Percentiles rank a stretch among this genome's conserved stretches.
These are phyloP conservation scores for Mycena rebaudengoi DNA, from an alignment of 768 basidiomycete genomes.

Conservation along the genomic window DNA sequence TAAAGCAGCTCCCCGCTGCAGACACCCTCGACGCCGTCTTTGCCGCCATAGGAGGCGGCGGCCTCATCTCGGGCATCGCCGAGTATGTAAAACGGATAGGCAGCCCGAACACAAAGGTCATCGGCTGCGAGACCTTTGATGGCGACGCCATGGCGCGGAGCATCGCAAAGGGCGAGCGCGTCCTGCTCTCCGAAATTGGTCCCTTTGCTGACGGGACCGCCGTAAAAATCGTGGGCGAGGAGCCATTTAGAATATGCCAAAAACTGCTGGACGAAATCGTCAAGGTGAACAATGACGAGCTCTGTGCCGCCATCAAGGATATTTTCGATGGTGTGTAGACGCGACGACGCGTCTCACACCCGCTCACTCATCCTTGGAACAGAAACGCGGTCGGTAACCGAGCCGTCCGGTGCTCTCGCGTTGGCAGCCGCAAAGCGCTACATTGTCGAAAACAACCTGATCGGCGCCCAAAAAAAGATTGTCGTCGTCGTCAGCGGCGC, in stretches of 20 bases:
- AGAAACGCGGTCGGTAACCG: slow-evolving; percentile 97
- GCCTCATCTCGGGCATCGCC: slow-evolving; percentile 88
- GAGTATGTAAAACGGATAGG: slow-evolving; percentile 96
- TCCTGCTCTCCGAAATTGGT: slow-evolving; percentile 89
- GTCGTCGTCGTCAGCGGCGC: slow-evolving; percentile 95
- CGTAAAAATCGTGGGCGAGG: slow-evolving; percentile 93
- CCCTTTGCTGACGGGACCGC: slow-evolving; percentile 98
- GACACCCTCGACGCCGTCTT: slow-evolving; percentile 87
- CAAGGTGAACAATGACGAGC: slow-evolving; percentile 91
- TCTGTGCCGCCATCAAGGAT: slow-evolving; percentile 99
- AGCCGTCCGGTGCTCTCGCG: slow-evolving; percentile 94
- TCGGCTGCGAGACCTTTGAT: slow-evolving; percentile 94
- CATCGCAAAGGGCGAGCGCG: slow-evolving; percentile 80
- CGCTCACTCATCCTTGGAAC: not conserved
- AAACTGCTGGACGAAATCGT: slow-evolving; percentile 84
- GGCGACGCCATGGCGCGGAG: slow-evolving; percentile 94
- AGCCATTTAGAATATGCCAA: slow-evolving; percentile 93
- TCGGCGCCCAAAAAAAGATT: slow-evolving; percentile 87
- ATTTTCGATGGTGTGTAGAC: slow-evolving; percentile 86
- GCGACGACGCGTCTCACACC: not conserved
- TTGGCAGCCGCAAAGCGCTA: slow-evolving; percentile 92
- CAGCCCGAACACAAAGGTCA: slow-evolving; percentile 78
- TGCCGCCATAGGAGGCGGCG: slow-evolving; percentile 93
- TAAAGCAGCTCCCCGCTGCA: slow-evolving; percentile 85
- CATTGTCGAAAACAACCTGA: slow-evolving; percentile 80